Conservation (phyloP, 805 yeast species). For the Candida suzukii region DNA sequence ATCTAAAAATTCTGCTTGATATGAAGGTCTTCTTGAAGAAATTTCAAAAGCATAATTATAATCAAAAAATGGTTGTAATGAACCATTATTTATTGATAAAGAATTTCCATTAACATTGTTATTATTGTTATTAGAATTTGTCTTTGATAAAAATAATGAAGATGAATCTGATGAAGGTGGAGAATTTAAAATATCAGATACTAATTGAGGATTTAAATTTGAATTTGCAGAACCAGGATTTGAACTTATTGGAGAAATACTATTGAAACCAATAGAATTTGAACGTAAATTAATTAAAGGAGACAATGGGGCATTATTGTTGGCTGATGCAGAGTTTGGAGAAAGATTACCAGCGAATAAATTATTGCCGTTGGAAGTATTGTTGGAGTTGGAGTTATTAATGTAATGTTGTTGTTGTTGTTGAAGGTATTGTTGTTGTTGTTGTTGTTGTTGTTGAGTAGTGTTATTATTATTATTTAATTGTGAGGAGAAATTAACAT, state of each 20-base stretch:
- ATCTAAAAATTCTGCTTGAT: slow-evolving; percentile 57
- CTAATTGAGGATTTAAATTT: not conserved
- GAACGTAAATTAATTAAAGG: not conserved
- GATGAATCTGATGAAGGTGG: not conserved
- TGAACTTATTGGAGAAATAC: not conserved
- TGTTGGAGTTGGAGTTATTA: slow-evolving; percentile 5
- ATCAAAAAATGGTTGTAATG: not conserved
- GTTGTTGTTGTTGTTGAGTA: no score
- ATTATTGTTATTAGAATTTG: not conserved
- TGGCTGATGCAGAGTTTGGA: no score
- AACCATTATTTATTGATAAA: not conserved
- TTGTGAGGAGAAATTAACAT: no score
- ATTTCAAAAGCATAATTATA: slow-evolving; percentile 21
- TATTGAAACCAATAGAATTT: not conserved
- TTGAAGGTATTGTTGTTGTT: not conserved
- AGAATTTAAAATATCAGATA: not conserved
- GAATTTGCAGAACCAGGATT: not conserved
- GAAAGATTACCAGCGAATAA: no score
- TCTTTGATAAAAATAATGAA: not conserved
- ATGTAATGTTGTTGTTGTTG: not conserved
- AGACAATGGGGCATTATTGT: slow-evolving; percentile 5
- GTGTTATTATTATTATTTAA: no score
- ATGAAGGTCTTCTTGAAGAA: slow-evolving; percentile 65
- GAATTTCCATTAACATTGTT: not conserved
- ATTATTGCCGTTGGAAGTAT: slow-evolving; percentile 4